Percentiles rank a stretch among this genome's conserved stretches.
Conservation (phyloP, 768 basidiomycete genomes). For the Russula emetica region DNA sequence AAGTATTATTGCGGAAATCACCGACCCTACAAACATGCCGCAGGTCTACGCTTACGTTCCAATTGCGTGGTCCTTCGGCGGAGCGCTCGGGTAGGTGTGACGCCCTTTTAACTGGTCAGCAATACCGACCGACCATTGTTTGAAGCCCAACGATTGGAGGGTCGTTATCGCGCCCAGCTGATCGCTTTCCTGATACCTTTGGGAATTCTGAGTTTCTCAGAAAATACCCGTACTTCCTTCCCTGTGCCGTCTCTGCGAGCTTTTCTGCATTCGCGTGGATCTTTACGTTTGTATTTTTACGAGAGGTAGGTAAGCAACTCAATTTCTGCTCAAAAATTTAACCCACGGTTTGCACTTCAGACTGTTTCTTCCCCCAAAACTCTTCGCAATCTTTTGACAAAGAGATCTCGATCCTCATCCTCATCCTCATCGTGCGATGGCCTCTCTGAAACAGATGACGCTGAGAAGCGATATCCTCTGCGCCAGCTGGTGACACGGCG, state of each 20-base stretch:
- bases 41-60: slow-evolving; percentile 68
- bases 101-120: not conserved
- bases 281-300: slow-evolving; percentile 49
- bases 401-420: not conserved
- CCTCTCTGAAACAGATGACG: slow-evolving; percentile 18
- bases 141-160: slow-evolving; percentile 67
- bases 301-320: slow-evolving; percentile 44
- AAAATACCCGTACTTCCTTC: slow-evolving; percentile 69
- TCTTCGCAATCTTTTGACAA: slow-evolving; percentile 18
- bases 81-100: slow-evolving; percentile 44
- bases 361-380: slow-evolving; percentile 22
- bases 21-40: slow-evolving; percentile 64
- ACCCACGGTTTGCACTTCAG: slow-evolving; percentile 6
- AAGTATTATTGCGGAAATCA: slow-evolving; percentile 70
- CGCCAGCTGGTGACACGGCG: slow-evolving; percentile 45
- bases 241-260: slow-evolving; percentile 63
- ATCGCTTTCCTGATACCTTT: slow-evolving; percentile 61
- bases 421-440: not conserved
- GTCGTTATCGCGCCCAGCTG: slow-evolving; percentile 56
- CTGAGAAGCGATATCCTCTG: slow-evolving; percentile 45
- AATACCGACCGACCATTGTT: slow-evolving; percentile 12
- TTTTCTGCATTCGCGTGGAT: slow-evolving; percentile 53
- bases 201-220: slow-evolving; percentile 57
- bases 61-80: slow-evolving; percentile 44
- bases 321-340: slow-evolving; percentile 21